Evolutionary conservation across 352 stramenopile genomes (phyloP).

Genomic region (Hyaloperonospora arabidopsidis): DNA sequence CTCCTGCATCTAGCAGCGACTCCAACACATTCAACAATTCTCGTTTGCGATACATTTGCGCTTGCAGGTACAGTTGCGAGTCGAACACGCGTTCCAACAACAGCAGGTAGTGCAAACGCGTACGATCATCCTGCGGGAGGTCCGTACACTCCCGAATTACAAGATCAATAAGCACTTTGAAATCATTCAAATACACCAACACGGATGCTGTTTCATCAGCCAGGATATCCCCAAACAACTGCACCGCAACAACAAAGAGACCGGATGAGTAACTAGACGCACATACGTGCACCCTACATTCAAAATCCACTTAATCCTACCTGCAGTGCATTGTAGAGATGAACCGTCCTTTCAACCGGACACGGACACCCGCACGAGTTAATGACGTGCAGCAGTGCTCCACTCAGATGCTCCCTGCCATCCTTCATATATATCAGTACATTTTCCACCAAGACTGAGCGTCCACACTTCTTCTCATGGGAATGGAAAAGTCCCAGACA

Average conservation of each 20-base stretch:
- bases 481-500: constrained; percentile 49
- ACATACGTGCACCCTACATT: neutral
- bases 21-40: constrained; percentile 48
- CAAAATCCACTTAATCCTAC: constrained; percentile 14
- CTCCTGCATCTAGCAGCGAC: constrained; percentile 35
- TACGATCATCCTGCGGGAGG: constrained; percentile 41
- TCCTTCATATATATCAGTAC: constrained; percentile 45
- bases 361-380: constrained; percentile 76
- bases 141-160: constrained; percentile 56
- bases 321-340: constrained; percentile 50
- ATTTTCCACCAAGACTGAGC: constrained; percentile 39
- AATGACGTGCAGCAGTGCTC: constrained; percentile 67
- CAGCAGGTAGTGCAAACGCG: constrained; percentile 36
- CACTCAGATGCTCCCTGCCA: constrained; percentile 52
- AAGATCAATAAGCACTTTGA: constrained; percentile 66
- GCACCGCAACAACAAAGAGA: constrained; percentile 1
- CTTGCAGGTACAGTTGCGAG: constrained; percentile 39
- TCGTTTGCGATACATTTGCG: constrained; percentile 48
- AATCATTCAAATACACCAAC: constrained; percentile 66
- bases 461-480: constrained; percentile 34
- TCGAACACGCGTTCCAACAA: constrained; percentile 39
- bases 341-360: constrained; percentile 23
- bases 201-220: constrained; percentile 31
- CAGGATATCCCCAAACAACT: constrained; percentile 59
- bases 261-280: neutral